Percentiles rank a stretch among this genome's conserved stretches.
phyloP scores from a whole-genome alignment of 2,329 filamentous ascomycete species.

The Drechmeria coniospora region DNA sequence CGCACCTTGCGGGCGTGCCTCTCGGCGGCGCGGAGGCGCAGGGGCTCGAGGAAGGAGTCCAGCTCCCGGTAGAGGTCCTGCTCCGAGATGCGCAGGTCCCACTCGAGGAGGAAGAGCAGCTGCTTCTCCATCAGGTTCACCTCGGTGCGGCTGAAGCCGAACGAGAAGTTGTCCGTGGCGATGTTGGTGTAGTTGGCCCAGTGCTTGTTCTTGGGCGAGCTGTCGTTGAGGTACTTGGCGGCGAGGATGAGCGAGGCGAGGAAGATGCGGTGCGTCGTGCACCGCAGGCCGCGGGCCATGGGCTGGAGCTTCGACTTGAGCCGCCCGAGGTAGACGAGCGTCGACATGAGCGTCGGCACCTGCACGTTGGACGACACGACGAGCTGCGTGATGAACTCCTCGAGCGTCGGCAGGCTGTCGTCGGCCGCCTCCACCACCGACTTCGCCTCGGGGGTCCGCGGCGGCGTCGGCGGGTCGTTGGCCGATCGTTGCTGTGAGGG shows the following conservation, averaged over 20 bases:
- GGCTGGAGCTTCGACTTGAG: constrained; percentile 76
- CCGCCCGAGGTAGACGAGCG: constrained; percentile 80
- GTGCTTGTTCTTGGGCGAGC: constrained; percentile 99
- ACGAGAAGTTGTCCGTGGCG: constrained; percentile 46
- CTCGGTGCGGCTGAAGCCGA: constrained; percentile 86
- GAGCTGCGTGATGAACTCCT: constrained; percentile 82
- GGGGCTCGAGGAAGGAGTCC: constrained; percentile 75
- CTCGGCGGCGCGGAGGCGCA: constrained; percentile 46
- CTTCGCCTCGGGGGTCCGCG: constrained; percentile 32
- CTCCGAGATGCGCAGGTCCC: constrained; percentile 76
- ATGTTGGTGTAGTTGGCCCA: constrained; percentile 90
- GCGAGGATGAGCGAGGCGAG: constrained; percentile 71
- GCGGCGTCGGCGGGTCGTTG: constrained; percentile 30
- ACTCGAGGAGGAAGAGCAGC: constrained; percentile 83
- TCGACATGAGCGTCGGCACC: constrained; percentile 93
- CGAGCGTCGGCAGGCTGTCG: constrained; percentile 57
- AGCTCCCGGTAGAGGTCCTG: constrained; percentile 78
- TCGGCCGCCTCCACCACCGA: constrained; percentile 32
- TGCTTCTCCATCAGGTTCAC: constrained; percentile 99
- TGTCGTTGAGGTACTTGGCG: constrained; percentile 97
- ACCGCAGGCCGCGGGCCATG: constrained; percentile 89
- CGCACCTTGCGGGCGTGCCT: constrained; percentile 34
- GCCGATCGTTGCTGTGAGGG: no score
- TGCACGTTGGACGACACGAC: constrained; percentile 91
- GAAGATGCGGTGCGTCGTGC: constrained; percentile 96